Evolutionary conservation across 2,329 filamentous ascomycete genomes (phyloP), one percentile per base, ranked within the genome.

Genomic region (Alternaria dauci): DNA sequence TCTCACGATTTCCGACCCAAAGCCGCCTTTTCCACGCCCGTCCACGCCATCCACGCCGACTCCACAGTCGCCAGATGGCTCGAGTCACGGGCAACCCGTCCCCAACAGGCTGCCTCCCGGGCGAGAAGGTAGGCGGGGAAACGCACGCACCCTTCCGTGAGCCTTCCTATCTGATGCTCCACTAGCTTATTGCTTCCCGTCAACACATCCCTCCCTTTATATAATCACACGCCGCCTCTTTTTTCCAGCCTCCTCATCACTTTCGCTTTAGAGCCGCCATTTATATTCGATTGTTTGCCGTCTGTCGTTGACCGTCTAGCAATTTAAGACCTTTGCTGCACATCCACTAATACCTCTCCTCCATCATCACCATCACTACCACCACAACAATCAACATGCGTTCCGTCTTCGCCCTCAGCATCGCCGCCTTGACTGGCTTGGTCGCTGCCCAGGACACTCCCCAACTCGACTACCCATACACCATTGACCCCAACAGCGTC

Each of bases 401-500:
- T 74, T 76, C 76, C 70, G 79, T 83, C 61, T 67, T 86, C 66
- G 70, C 89, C 78, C 84, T 87, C 65, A 76, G 85, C 68, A 50
- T 79, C 42, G 69, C 79, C 54, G 86, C 86, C 71, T 74, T 84
- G 41, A 81, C 84, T 63, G 78, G 89, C 63, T 76, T 85, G 66
- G 79, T 83, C 30, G 76, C 82, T 60, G 85, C 86, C 66, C 84
- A 85, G 66, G 52, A 61, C 25, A 52, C 63, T n/a, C 16, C 60
- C n/a, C 69, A 73, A 66, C 50, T 53, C 36, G 61, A 70, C 69
- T 74, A 74, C 58, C 72, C 70, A 4, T 78, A 78, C 72, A 84
- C 83, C 63, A 89, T 94, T 74, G 83, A 91, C 52, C 90, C 91
- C 4, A 68, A 81, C 16, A 84, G 78, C 32, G 90, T 94, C 3